These are phyloP conservation scores for Xylaria curta DNA, from an alignment of 495 filamentous ascomycete genomes.

Conservation along the genomic window DNA sequence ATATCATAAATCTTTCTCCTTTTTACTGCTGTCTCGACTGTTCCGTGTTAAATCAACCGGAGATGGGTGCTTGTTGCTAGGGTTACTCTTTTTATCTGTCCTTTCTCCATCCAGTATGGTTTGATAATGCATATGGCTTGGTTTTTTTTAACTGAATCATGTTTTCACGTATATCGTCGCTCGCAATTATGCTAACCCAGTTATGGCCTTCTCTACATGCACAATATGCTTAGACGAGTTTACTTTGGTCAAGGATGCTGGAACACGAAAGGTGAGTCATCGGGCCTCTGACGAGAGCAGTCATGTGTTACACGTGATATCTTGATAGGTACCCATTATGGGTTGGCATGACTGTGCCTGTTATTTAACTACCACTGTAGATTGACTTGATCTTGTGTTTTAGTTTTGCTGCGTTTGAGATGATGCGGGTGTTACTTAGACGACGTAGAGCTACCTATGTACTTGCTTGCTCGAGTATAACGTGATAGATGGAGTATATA, in stretches of 20 bases:
- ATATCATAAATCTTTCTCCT: conserved; percentile 46
- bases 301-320: background rate
- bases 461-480: background rate
- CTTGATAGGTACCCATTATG: background rate
- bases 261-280: conserved; percentile 1
- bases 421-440: background rate
- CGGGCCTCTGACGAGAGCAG: background rate
- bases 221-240: no score
- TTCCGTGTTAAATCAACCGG: conserved; percentile 41
- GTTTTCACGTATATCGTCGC: background rate
- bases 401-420: background rate
- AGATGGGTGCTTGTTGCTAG: conserved; percentile 43
- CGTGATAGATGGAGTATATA: background rate
- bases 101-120: conserved; percentile 42
- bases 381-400: background rate
- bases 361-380: background rate
- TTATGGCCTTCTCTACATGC: no score
- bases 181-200: background rate
- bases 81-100: conserved; percentile 44
- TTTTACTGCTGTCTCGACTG: conserved; percentile 44
- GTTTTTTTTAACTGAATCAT: conserved; percentile 16
- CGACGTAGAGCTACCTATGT: background rate
- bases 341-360: background rate
- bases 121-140: conserved; percentile 45
- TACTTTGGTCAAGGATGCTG: background rate